Conservation (phyloP, 345 rosid species). For the Melastoma malabathricum region DNA sequence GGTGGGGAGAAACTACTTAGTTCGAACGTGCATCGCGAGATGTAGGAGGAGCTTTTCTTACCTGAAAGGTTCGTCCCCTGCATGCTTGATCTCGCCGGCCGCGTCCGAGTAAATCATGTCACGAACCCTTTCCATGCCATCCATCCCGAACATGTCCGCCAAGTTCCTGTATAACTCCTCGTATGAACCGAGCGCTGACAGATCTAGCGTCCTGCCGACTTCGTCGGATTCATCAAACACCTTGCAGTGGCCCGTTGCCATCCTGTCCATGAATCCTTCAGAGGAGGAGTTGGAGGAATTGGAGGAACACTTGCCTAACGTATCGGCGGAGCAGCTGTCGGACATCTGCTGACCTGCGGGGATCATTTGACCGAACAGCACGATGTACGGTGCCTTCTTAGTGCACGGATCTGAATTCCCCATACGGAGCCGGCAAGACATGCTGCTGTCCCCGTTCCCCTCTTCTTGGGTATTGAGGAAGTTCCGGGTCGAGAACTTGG, state of each 20-base stretch:
- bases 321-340: slow-evolving; percentile 52
- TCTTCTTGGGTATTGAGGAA: slow-evolving; percentile 11
- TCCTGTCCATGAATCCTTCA: slow-evolving; percentile 38
- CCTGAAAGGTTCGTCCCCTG: slow-evolving; percentile 86
- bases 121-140: slow-evolving; percentile 50
- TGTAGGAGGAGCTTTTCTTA: slow-evolving; percentile 6
- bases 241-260: slow-evolving; percentile 70
- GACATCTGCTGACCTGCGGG: slow-evolving; percentile 45
- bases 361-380: slow-evolving; percentile 80
- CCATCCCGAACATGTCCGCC: slow-evolving; percentile 56
- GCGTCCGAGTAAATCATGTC: slow-evolving; percentile 57
- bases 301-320: slow-evolving; percentile 30
- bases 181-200: slow-evolving; percentile 60
- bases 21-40: too few species aligned
- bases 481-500: slow-evolving; percentile 17
- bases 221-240: slow-evolving; percentile 81
- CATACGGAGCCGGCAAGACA: slow-evolving; percentile 53
- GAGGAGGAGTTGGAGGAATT: slow-evolving; percentile 30
- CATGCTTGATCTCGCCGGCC: slow-evolving; percentile 43
- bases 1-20: too few species aligned
- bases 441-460: slow-evolving; percentile 16
- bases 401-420: slow-evolving; percentile 33
- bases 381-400: slow-evolving; percentile 47
- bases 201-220: slow-evolving; percentile 68
- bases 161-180: slow-evolving; percentile 58